Evolutionary conservation across 164 flowering plant species (phyloP).

Genomic region (Vitis rotundifolia): DNA sequence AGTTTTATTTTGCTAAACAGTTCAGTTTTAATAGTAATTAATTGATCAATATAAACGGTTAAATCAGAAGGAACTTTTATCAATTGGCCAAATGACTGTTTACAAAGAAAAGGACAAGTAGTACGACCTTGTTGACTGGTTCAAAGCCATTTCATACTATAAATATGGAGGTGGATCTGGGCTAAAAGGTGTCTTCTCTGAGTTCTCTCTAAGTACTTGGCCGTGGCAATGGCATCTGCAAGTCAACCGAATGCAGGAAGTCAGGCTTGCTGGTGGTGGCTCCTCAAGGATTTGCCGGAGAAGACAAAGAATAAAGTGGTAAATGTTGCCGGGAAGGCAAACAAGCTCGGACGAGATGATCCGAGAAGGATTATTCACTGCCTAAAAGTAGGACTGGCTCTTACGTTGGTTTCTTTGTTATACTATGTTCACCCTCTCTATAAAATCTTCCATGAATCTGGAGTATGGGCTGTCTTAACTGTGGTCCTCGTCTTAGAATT

Average conservation of each 20-base stretch:
- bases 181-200: no score
- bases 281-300: neutral
- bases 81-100: no score
- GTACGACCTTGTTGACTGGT: no score
- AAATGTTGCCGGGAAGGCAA: neutral
- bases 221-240: constrained; percentile 12
- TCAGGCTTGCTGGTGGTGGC: neutral
- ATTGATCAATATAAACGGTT: no score
- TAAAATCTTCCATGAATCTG: constrained; percentile 21
- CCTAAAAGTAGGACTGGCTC: constrained; percentile 28
- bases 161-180: no score
- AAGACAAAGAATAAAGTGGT: neutral
- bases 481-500: constrained; percentile 34
- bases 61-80: no score
- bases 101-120: no score
- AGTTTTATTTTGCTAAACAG: no score
- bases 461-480: constrained; percentile 37
- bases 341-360: constrained; percentile 26
- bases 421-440: constrained; percentile 31
- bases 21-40: no score
- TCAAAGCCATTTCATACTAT: no score
- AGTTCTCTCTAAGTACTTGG: neutral
- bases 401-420: constrained; percentile 24
- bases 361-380: constrained; percentile 34
- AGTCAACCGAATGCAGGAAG: constrained; percentile 4